phyloP scores from a whole-genome alignment of 1,284 basidiomycete species.

The Earliella scabrosa region DNA sequence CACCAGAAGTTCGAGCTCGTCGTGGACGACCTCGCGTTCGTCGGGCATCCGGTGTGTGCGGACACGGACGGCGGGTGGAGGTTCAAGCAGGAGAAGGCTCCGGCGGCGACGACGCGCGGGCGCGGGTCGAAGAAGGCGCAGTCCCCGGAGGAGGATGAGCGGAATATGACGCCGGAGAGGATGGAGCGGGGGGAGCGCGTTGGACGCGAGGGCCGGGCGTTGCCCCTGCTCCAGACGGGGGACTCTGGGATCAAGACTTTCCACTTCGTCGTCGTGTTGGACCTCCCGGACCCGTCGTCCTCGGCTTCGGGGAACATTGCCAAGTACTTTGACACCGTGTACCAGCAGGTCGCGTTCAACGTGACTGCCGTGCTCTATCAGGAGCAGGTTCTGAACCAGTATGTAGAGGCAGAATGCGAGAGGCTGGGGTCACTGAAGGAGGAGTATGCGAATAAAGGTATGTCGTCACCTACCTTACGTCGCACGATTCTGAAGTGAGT shows the following conservation, averaged over 20 bases:
- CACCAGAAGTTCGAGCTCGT: constrained; percentile 95
- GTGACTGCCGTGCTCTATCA: constrained; percentile 88
- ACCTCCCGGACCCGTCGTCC: constrained; percentile 87
- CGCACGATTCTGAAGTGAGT: background rate
- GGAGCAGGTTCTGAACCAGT: constrained; percentile 83
- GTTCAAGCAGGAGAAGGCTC: constrained; percentile 67
- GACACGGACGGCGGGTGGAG: constrained; percentile 76
- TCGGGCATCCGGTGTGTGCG: constrained; percentile 92
- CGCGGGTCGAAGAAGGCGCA: constrained; percentile 52
- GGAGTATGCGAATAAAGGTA: constrained; percentile 64
- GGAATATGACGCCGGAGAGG: constrained; percentile 29
- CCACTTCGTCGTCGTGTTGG: constrained; percentile 87
- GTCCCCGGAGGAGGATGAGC: constrained; percentile 29
- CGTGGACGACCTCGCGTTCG: constrained; percentile 92
- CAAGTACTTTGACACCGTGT: constrained; percentile 83
- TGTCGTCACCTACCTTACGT: background rate
- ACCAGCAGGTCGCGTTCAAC: constrained; percentile 87
- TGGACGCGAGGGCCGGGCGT: background rate
- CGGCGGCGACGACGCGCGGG: constrained; percentile 52
- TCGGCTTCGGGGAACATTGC: constrained; percentile 75
- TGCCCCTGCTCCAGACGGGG: constrained; percentile 6
- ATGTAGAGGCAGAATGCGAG: constrained; percentile 81
- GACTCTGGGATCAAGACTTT: constrained; percentile 76
- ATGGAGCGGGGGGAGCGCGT: constrained; percentile 8
- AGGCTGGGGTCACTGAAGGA: constrained; percentile 72